Percentiles rank a stretch among this genome's conserved stretches.
Conservation (phyloP, 2,329 filamentous ascomycete genomes). For the Nothopassalora personata region DNA sequence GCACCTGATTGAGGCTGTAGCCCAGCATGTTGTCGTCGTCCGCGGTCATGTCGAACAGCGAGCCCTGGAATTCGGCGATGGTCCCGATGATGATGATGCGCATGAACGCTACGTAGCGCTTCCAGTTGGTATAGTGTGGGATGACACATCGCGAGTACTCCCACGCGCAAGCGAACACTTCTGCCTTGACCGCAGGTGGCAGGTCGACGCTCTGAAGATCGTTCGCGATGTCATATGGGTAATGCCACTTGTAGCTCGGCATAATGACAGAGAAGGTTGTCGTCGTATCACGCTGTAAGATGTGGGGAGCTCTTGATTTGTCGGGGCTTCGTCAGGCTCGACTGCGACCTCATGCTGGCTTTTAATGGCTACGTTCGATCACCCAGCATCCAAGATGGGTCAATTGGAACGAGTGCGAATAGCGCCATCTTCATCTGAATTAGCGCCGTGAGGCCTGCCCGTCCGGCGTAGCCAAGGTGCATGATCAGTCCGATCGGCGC, state of each 20-base stretch:
- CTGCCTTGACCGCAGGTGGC: slow-evolving; percentile 9
- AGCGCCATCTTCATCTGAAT: neutral
- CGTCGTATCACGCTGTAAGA: neutral
- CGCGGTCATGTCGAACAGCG: slow-evolving; percentile 12
- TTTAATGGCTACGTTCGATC: too few species aligned
- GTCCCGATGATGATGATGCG: slow-evolving; percentile 13
- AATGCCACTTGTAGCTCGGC: slow-evolving; percentile 11
- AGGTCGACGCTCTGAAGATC: slow-evolving; percentile 13
- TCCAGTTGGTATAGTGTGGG: slow-evolving; percentile 22
- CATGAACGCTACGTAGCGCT: slow-evolving; percentile 23
- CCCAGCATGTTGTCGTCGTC: slow-evolving; percentile 13
- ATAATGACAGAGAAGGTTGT: neutral
- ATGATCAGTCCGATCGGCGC: too few species aligned
- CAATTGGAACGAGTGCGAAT: neutral
- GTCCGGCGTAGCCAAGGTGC: too few species aligned
- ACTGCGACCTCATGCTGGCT: neutral
- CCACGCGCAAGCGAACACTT: slow-evolving; percentile 22
- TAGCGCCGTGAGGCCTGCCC: too few species aligned
- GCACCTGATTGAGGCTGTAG: slow-evolving; percentile 14
- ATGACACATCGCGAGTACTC: slow-evolving; percentile 25
- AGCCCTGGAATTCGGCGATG: slow-evolving; percentile 22
- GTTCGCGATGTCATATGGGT: slow-evolving; percentile 12
- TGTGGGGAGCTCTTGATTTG: neutral
- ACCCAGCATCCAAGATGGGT: neutral
- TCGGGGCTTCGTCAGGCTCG: neutral